Percentiles rank a stretch among this genome's conserved stretches.
Evolutionary conservation across 805 yeast species (phyloP).

Genomic region (Zygoascus biomembranicola): DNA sequence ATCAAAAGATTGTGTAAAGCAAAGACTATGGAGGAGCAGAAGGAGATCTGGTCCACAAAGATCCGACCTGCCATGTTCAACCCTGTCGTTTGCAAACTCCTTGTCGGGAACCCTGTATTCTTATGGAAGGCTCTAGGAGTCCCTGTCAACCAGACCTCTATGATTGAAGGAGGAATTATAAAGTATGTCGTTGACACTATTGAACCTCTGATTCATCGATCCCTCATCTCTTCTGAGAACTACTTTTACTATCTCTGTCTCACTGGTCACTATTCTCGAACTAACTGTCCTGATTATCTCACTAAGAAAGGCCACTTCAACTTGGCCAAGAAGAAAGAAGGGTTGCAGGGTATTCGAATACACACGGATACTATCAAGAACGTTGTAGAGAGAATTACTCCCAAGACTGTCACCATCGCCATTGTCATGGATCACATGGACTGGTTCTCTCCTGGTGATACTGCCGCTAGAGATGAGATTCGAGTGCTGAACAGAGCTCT

Average conservation of each 20-base stretch:
- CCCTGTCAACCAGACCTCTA: slow-evolving; percentile 72
- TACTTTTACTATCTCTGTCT: slow-evolving; percentile 69
- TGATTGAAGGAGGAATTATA: slow-evolving; percentile 67
- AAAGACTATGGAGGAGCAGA: slow-evolving; percentile 54
- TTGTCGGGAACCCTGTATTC: slow-evolving; percentile 77
- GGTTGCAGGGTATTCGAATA: slow-evolving; percentile 61
- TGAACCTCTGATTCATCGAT: slow-evolving; percentile 62
- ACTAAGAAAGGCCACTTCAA: slow-evolving; percentile 48
- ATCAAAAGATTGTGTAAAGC: slow-evolving; percentile 51
- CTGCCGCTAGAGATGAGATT: slow-evolving; percentile 60
- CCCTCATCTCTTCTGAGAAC: slow-evolving; percentile 60
- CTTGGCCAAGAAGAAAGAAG: slow-evolving; percentile 39
- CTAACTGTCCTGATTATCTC: slow-evolving; percentile 71
- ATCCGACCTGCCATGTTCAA: slow-evolving; percentile 66
- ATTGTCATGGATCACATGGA: slow-evolving; percentile 90
- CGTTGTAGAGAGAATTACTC: slow-evolving; percentile 58
- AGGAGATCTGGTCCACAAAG: slow-evolving; percentile 49
- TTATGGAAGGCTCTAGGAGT: slow-evolving; percentile 89
- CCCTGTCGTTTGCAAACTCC: slow-evolving; percentile 54
- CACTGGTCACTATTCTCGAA: slow-evolving; percentile 48
- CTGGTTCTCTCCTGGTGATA: slow-evolving; percentile 59
- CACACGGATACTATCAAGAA: slow-evolving; percentile 76
- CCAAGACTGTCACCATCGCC: slow-evolving; percentile 62
- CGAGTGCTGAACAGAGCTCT: slow-evolving; percentile 54
- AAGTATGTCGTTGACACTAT: slow-evolving; percentile 69